Evolutionary conservation across 73 alveolate species (phyloP), one percentile per base, ranked within the genome.

Genomic region (Blepharisma stoltei): DNA sequence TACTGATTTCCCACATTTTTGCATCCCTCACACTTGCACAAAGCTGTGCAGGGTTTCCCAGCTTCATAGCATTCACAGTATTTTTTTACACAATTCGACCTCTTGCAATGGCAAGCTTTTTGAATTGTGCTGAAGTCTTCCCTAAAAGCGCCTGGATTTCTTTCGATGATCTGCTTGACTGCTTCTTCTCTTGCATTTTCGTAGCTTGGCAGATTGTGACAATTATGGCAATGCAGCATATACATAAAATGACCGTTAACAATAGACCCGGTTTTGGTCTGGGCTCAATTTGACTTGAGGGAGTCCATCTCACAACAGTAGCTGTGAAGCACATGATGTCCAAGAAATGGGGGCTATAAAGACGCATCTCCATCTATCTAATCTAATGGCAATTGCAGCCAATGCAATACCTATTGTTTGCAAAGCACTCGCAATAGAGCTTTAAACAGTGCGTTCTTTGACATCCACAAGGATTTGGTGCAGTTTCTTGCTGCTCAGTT

Each of bases 11-110:
- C 41, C 41, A 32, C 41, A 25, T 60, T 60, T 60, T 60, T 60
- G 23, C 73, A 60, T 14, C 73, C 73, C 23, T 60, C 73, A 25
- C 73, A 60, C 23, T 78, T 78, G 47, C 86, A 78, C n/a, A 11
- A n/a, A 0, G 68, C 66, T 1, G 86, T 67, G 78, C 86, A 78
- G 11, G 78, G 25, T 32, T 82, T 37, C 23, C 82, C 82, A 7
- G 50, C 78, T 21, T 76, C 86, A 6, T 55, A 27, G 60, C 86
- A 78, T 27, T 78, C 86, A 71, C 86, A 78, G 48, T 78, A 78
- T 82, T 67, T 78, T 25, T 78, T 78, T 41, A 45, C 43, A 48
- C 86, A 78, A 8, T 71, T 82, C 32, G 84, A 68, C 55, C 83
- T 68, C 27, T 69, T 38, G 45, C 86, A 78, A 68, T 78, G 54